phyloP scores from a whole-genome alignment of 2,329 filamentous ascomycete species.

The Graphilbum fragrans region DNA sequence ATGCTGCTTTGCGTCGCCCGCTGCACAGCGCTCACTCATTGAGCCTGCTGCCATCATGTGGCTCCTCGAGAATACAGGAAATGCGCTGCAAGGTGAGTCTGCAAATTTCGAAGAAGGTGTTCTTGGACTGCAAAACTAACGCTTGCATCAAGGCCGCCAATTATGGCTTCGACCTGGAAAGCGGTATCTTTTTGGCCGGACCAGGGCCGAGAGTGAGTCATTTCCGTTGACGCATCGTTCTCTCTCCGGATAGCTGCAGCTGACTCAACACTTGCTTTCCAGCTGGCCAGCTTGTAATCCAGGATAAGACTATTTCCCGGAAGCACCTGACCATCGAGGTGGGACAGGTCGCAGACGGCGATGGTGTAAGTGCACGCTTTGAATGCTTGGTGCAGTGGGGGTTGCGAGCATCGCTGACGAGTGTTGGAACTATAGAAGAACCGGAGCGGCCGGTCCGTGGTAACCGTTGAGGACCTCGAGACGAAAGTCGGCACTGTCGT shows the following conservation, averaged over 20 bases:
- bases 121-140: background rate
- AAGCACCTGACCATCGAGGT: slow-evolving; percentile 77
- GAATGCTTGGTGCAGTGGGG: background rate
- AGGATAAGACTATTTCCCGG: slow-evolving; percentile 73
- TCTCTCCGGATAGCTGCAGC: background rate
- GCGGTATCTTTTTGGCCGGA: slow-evolving; percentile 75
- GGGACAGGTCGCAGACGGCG: slow-evolving; percentile 47
- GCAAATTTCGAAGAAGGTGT: no score
- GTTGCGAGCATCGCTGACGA: background rate
- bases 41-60: slow-evolving; percentile 35
- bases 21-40: background rate
- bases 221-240: background rate
- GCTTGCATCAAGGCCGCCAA: slow-evolving; percentile 41
- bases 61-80: slow-evolving; percentile 47
- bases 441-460: slow-evolving; percentile 47
- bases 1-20: background rate
- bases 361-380: slow-evolving; percentile 41
- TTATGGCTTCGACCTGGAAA: slow-evolving; percentile 82
- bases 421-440: slow-evolving; percentile 33
- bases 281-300: slow-evolving; percentile 59
- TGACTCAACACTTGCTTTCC: background rate
- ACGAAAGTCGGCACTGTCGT: slow-evolving; percentile 77
- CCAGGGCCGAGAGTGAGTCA: slow-evolving; percentile 47
- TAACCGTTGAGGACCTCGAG: slow-evolving; percentile 67
- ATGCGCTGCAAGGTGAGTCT: slow-evolving; percentile 34